Base-by-base conservation (phyloP, 1,284 basidiomycete species). In the Heliocybe sulcata region DNA sequence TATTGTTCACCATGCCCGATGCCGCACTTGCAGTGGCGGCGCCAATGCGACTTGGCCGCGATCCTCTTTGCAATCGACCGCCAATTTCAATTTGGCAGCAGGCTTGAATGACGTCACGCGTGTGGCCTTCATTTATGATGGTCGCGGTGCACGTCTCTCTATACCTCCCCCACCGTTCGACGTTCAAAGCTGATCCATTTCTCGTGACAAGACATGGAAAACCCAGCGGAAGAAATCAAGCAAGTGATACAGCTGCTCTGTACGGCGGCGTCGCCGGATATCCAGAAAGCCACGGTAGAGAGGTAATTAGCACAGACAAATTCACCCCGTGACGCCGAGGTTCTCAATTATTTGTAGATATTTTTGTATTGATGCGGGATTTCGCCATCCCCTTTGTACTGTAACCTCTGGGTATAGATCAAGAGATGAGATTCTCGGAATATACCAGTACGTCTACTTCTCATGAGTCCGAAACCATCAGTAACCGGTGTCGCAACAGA, bases 381-480 rank as follows among this genome's bases (percentile, higher is more conserved):
- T 84, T 63, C 71, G 74, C 35, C 80, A 84, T 63, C 82, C 82
- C 0, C 57, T 83, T 9, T 80, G 74, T 64, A 63, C 66, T 49
- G 76, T 85, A 3, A 54, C 64, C 2, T 65, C 77, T 12, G 73
- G 70, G 0, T 70, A 69, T 4, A 68, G 72, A 45, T 82, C 80
- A 16, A 72, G 81, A 55, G 76, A 80, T 11, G 64, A 64, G 10
- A 65, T 84, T 16, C 68, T 82, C 33, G 76, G 73, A 2, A 74
- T 85, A 35, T 81, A 79, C 62, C 79, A 81, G 79, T 81, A 49
- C 33, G 68, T 55, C 23, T 22, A 1, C 35, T 48, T 35, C 35
- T 2, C 35, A 31, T 19, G 9, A 20, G 2, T 27, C 10, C 0
- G 14, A 12, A 50, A n/a, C 47, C 27, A 52, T n/a, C 51, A n/a